phyloP scores from a whole-genome alignment of 768 basidiomycete species.

The Lactarius hatsudake region DNA sequence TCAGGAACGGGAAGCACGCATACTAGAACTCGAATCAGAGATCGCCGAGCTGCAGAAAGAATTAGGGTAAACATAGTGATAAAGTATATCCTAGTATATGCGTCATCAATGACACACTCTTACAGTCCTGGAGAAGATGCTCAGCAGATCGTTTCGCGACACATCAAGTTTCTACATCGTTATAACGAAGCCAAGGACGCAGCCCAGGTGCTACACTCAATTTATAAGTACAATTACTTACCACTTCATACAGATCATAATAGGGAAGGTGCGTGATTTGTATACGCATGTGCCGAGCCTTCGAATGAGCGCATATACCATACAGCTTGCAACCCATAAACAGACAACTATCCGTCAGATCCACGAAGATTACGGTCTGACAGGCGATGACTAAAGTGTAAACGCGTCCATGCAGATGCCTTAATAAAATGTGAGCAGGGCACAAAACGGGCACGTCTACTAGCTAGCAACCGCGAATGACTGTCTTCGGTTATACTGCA shows the following conservation, averaged over 20 bases:
- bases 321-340: constrained; percentile 67
- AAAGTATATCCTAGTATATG: not conserved
- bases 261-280: constrained; percentile 56
- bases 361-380: constrained; percentile 67
- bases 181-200: constrained; percentile 83
- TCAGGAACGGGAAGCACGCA: constrained; percentile 22
- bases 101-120: not conserved
- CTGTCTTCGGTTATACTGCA: too few relatives aligned
- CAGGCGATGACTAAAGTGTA: constrained; percentile 47
- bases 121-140: constrained; percentile 43
- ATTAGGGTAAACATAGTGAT: constrained; percentile 11
- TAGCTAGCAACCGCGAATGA: too few relatives aligned
- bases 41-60: constrained; percentile 19
- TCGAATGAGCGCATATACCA: constrained; percentile 19
- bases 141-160: constrained; percentile 54
- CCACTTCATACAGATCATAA: constrained; percentile 53
- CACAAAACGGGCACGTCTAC: not conserved
- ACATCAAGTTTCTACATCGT: constrained; percentile 65
- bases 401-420: not conserved
- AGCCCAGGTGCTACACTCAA: constrained; percentile 50
- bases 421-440: not conserved
- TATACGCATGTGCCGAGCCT: not conserved
- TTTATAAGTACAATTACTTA: not conserved
- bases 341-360: constrained; percentile 71
- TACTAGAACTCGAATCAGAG: constrained; percentile 22